These are phyloP conservation scores for Onygenales sp. DNA, from an alignment of 2,329 filamentous ascomycete genomes.

Conservation along the genomic window DNA sequence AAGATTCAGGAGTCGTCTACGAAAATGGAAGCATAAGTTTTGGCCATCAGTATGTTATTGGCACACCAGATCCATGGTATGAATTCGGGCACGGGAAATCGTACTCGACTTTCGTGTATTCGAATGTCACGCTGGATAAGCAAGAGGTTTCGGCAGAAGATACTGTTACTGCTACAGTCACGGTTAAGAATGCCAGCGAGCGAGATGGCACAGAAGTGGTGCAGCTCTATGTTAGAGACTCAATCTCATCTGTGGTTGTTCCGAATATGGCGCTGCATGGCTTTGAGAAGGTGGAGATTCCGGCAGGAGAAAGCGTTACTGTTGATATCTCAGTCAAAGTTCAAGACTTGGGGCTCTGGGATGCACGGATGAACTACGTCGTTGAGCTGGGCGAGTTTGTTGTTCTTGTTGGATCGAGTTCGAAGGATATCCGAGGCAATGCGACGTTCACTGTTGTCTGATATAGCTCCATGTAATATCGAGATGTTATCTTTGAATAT, in stretches of 20 bases:
- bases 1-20: conserved; percentile 45
- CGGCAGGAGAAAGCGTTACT: conserved; percentile 49
- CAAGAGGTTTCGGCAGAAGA: conserved; percentile 44
- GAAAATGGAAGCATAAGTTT: conserved; percentile 54
- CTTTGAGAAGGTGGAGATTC: conserved; percentile 56
- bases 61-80: conserved; percentile 51
- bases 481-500: no score
- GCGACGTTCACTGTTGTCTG: conserved; percentile 16
- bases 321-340: conserved; percentile 44
- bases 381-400: conserved; percentile 63
- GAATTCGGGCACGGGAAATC: conserved; percentile 58
- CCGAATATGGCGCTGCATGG: conserved; percentile 57
- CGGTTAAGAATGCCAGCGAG: conserved; percentile 50
- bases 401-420: conserved; percentile 49
- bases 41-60: conserved; percentile 56
- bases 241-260: conserved; percentile 53
- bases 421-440: conserved; percentile 25
- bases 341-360: conserved; percentile 46
- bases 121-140: conserved; percentile 27
- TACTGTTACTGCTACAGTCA: conserved; percentile 49
- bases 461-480: background rate
- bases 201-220: conserved; percentile 57
- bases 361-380: conserved; percentile 57
- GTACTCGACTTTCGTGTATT: conserved; percentile 56
- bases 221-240: conserved; percentile 57